Conservation (phyloP, 305 asterid species). For the Plantago coronopus region DNA sequence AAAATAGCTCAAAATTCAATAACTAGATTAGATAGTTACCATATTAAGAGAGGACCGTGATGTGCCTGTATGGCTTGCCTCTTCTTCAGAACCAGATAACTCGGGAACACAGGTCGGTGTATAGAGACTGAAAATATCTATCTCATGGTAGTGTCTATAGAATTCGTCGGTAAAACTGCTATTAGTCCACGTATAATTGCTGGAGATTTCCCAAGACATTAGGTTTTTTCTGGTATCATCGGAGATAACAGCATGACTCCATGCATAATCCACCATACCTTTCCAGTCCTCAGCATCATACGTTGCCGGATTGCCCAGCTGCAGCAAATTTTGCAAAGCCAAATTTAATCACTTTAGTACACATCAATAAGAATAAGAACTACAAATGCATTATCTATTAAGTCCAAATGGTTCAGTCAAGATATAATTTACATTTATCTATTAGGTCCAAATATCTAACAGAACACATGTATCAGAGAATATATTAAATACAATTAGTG, state of each 20-base stretch:
- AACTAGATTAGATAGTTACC: conserved; percentile 38
- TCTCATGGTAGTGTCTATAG: conserved; percentile 59
- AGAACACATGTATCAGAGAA: no score
- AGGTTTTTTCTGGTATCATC: conserved; percentile 74
- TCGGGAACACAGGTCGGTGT: conserved; percentile 61
- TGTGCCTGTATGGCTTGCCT: conserved; percentile 25
- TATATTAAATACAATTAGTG: no score
- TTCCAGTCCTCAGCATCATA: conserved; percentile 85
- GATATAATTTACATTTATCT: no score
- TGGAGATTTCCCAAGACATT: conserved; percentile 61
- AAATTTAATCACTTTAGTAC: background rate
- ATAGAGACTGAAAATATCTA: conserved; percentile 85
- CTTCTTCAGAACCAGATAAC: conserved; percentile 29
- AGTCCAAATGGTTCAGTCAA: no score
- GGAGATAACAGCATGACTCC: conserved; percentile 96
- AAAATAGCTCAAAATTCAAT: no score
- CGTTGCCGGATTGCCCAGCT: conserved; percentile 93
- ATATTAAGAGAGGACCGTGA: conserved; percentile 44
- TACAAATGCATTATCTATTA: no score
- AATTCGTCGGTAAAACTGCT: conserved; percentile 45
- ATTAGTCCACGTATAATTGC: conserved; percentile 58
- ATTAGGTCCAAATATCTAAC: no score
- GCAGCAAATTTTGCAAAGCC: background rate
- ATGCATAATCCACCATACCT: conserved; percentile 89
- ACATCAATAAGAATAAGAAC: background rate